Base-by-base conservation (phyloP, 352 stramenopile species). In the Phytophthora pisi region DNA sequence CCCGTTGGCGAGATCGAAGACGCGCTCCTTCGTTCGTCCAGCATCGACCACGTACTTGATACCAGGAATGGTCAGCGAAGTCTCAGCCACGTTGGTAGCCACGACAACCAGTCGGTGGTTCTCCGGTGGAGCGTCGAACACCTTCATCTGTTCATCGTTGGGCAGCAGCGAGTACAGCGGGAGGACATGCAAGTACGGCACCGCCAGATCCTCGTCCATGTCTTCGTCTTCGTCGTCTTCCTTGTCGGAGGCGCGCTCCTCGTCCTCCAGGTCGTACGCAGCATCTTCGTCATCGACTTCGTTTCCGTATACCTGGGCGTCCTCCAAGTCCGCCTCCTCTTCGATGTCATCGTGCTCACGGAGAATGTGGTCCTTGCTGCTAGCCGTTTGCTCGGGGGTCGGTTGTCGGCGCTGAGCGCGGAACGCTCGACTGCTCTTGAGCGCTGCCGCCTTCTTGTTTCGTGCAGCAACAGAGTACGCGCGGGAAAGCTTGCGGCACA, bases 11-110 rank as follows among this genome's bases (percentile, higher is more conserved):
- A 96, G 76, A 70, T 99, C 92, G 49, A 98, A 98, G 51, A 99
- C 97, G 51, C 95, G 88, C 64, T 97, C 96, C 78, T 99, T 99
- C 23, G 96, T 95, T 36, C 97, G 82, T 5, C 97, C 98, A 52
- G 88, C 95, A 57, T 99, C 98, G 1, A 99, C 97, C 18, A 99
- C 98, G 61, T 99, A 99, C 42, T 96, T 97, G 70, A 98, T 97
- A 3, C 85, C 88, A 8, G 94, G 94, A 57, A 99, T 98, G 20
- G 96, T 99, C 36, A 99, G 74, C 36, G 91, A 98, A 13, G 97
- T 99, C 80, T 99, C 98, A 0, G 97, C 97, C 45, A 99, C 97
- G 72, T 99, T 99, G 16, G 97, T 99, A 13, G 97, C 93, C 18
- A 99, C 84, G 5, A 99, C 96, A 42, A 99, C 90, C 23, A 99